Evolutionary conservation across 2,329 filamentous ascomycete genomes (phyloP).

Genomic region (Parafenestella ontariensis): DNA sequence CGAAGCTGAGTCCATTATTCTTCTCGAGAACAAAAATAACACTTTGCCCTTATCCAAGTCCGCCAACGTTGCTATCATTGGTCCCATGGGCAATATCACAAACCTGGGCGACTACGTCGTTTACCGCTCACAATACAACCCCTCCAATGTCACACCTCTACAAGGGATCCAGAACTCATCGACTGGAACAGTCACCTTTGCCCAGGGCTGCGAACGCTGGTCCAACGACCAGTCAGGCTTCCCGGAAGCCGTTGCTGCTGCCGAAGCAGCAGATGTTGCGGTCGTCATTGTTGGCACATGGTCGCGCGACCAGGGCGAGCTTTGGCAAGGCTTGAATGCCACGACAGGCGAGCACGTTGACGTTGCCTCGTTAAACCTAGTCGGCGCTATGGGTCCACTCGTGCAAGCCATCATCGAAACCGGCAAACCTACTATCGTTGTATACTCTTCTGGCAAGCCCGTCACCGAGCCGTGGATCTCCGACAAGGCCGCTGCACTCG

Average conservation of each 20-base stretch:
- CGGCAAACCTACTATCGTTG: conserved; percentile 71
- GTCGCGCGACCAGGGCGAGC: conserved; percentile 74
- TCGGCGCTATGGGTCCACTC: conserved; percentile 72
- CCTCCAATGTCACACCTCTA: conserved; percentile 70
- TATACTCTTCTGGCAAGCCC: conserved; percentile 74
- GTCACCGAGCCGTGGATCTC: conserved; percentile 77
- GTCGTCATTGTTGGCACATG: conserved; percentile 78
- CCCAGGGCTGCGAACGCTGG: conserved; percentile 76
- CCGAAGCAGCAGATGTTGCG: conserved; percentile 72
- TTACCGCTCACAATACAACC: conserved; percentile 63
- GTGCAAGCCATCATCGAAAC: conserved; percentile 72
- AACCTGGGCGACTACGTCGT: conserved; percentile 78
- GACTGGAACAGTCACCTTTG: conserved; percentile 68
- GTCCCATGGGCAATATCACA: conserved; percentile 68
- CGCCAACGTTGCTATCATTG: conserved; percentile 75
- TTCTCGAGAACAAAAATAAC: conserved; percentile 74
- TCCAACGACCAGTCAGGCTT: conserved; percentile 73
- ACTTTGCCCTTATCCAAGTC: conserved; percentile 70
- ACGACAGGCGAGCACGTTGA: conserved; percentile 80
- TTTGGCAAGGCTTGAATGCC: conserved; percentile 74
- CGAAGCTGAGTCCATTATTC: conserved; percentile 73
- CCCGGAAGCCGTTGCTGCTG: conserved; percentile 68
- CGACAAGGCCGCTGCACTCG: conserved; percentile 66
- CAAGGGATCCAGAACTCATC: conserved; percentile 69
- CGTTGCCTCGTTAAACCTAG: conserved; percentile 67